A percentile compares a stretch with the other conserved stretches of the same genome.
Evolutionary conservation across 2,329 filamentous ascomycete species (phyloP).

Genomic region (Aspergillus fumigatus): DNA sequence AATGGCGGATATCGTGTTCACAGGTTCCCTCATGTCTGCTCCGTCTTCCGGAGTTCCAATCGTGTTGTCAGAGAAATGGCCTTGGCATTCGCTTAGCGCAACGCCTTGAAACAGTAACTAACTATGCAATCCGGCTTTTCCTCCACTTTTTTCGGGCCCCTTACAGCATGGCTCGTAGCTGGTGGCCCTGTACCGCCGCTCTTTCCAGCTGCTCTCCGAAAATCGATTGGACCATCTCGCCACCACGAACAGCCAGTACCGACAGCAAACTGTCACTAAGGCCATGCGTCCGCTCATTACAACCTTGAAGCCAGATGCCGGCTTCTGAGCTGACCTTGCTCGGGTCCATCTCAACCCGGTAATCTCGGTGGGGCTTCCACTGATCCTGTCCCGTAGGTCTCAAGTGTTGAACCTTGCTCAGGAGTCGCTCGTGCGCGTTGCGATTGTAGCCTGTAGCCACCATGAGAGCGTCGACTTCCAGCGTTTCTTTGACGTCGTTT

Average conservation of each 20-base stretch:
- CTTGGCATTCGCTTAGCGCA: background rate
- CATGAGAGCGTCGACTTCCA: constrained; percentile 77
- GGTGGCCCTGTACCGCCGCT: constrained; percentile 29
- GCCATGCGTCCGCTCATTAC: constrained; percentile 87
- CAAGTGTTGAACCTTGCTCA: constrained; percentile 62
- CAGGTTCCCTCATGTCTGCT: background rate
- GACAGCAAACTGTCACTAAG: constrained; percentile 79
- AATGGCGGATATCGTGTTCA: background rate
- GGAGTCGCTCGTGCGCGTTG: constrained; percentile 71
- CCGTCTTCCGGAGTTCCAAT: background rate
- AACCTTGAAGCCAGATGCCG: constrained; percentile 89
- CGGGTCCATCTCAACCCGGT: constrained; percentile 67
- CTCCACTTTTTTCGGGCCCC: background rate
- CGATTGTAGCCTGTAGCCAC: constrained; percentile 83
- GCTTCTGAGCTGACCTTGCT: constrained; percentile 66
- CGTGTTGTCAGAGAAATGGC: background rate
- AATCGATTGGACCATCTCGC: constrained; percentile 72
- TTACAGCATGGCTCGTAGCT: constrained; percentile 31
- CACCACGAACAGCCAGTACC: constrained; percentile 68
- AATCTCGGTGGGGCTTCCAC: constrained; percentile 71
- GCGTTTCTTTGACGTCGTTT: constrained; percentile 49
- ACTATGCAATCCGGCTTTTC: background rate
- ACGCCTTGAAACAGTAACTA: background rate
- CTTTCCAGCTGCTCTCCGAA: constrained; percentile 50
- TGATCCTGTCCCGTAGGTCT: constrained; percentile 55